phyloP scores from a whole-genome alignment of 371 early-diverging fungal genomes.

The Mortierella sp. region DNA sequence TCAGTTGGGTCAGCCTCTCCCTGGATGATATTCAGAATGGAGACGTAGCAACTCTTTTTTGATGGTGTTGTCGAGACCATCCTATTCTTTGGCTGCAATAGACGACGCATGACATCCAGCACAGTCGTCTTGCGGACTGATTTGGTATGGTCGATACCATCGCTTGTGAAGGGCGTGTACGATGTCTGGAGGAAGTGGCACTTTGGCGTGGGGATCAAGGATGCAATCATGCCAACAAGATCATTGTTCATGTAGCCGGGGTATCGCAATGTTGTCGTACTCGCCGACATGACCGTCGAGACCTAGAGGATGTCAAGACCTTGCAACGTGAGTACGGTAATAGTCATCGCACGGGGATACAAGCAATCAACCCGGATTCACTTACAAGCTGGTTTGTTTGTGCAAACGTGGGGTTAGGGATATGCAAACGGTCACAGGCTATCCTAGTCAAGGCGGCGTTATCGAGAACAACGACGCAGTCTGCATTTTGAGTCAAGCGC shows the following conservation, averaged over 20 bases:
- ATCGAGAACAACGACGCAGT: constrained; percentile 96
- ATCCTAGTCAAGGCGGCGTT: constrained; percentile 96
- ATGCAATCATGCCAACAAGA: constrained; percentile 93
- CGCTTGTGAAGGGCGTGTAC: constrained; percentile 99
- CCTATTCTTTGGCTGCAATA: constrained; percentile 95
- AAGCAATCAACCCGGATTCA: constrained; percentile 3
- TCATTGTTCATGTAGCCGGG: constrained; percentile 99
- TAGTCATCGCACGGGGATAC: neutral
- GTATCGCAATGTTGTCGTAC: constrained; percentile 98
- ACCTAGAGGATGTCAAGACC: constrained; percentile 60
- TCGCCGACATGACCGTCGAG: constrained; percentile 98
- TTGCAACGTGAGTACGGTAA: neutral
- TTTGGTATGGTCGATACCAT: constrained; percentile 90
- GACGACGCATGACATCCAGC: constrained; percentile 97
- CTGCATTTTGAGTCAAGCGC: constrained; percentile 92
- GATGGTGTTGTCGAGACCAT: constrained; percentile 95
- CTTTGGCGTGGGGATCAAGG: constrained; percentile 95
- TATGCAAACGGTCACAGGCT: constrained; percentile 93
- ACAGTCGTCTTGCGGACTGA: constrained; percentile 96
- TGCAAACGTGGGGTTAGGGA: constrained; percentile 93
- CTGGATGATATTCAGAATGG: constrained; percentile 96
- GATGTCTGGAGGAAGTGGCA: constrained; percentile 98
- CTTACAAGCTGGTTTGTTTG: constrained; percentile 97
- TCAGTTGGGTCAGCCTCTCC: constrained; percentile 98
- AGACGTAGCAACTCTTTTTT: constrained; percentile 95